Evolutionary conservation across 2,329 filamentous ascomycete genomes (phyloP).

Genomic region (Grosmannia clavigera): DNA sequence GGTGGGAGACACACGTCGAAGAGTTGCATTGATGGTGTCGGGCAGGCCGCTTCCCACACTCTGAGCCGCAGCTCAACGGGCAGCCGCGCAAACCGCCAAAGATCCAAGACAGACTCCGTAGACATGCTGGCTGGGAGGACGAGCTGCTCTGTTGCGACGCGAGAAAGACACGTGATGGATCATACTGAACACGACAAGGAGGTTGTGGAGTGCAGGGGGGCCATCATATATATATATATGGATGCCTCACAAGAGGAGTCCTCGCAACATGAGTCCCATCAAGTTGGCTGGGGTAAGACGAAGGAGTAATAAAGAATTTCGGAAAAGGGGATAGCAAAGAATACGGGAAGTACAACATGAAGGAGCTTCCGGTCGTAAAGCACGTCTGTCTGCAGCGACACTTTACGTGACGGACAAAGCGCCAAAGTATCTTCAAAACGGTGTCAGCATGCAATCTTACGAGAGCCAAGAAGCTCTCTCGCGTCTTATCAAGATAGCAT

Average conservation of each 20-base stretch:
- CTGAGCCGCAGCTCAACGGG: constrained; percentile 15
- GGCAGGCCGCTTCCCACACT: constrained; percentile 13
- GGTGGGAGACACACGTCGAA: constrained; percentile 13
- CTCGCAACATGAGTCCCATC: background rate
- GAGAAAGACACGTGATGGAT: background rate
- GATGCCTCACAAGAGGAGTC: background rate
- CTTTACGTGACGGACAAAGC: background rate
- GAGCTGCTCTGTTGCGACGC: background rate
- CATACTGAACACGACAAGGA: background rate
- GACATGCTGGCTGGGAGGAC: background rate
- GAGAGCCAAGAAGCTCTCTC: background rate
- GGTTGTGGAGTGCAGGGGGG: background rate
- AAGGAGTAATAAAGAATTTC: too few species aligned
- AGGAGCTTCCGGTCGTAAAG: background rate
- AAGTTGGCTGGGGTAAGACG: too few species aligned
- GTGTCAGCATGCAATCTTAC: background rate
- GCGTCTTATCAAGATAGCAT: too few species aligned
- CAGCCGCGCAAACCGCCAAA: constrained; percentile 11
- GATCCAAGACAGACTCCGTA: background rate
- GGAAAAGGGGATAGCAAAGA: too few species aligned
- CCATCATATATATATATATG: background rate
- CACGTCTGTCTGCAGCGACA: background rate
- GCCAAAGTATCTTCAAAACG: background rate
- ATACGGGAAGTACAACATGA: background rate
- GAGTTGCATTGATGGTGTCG: constrained; percentile 13